Evolutionary conservation across 352 stramenopile species (phyloP), one percentile per base, ranked within the genome.

Genomic region (Globisporangium polare): DNA sequence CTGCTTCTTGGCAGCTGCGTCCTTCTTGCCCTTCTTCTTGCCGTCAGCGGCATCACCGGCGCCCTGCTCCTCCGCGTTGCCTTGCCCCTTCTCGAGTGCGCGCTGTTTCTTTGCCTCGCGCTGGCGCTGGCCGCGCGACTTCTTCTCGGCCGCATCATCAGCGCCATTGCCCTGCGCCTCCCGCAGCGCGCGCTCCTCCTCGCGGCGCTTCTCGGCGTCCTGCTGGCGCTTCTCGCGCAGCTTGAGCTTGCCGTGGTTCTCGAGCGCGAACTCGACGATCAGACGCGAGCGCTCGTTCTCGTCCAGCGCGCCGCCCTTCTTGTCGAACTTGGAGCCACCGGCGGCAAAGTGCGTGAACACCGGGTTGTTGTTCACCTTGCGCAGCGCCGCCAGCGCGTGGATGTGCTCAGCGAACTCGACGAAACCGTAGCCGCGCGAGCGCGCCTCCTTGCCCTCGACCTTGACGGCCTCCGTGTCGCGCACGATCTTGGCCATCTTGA

Each of bases 311-410:
- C 71, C 69, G 33, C 71, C 65, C 62, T 64, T 71, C 42, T 73
- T 62, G 39, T 75, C 74, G 47, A 62, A 53, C 27, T 73, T 74
- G 27, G 60, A 41, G 29, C 50, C 54, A 3, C 88, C 86, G 2
- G 83, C 83, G 6, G 87, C 84, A 33, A 80, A 72, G 31, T 72
- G 67, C 41, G 77, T 84, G 69, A 97, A 99, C 47, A 81, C 71
- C 0, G 96, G 89, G 75, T 99, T 99, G 77, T 99, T 99, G 75
- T 99, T 99, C 39, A 99, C 69, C 56, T 96, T 74, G 24, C 97
- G 88, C 41, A 99, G 77, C 55, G 92, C 96, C n/a, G 95, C 94
- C 31, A 99, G 77, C 15, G 97, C 96, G 77, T 99, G 94, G 39
- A 90, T 78, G 77, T 99, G 97, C 72, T 98, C 78, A 12, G 81